Base-by-base conservation (phyloP, 768 basidiomycete genomes). In the Candolleomyces eurysporus region DNA sequence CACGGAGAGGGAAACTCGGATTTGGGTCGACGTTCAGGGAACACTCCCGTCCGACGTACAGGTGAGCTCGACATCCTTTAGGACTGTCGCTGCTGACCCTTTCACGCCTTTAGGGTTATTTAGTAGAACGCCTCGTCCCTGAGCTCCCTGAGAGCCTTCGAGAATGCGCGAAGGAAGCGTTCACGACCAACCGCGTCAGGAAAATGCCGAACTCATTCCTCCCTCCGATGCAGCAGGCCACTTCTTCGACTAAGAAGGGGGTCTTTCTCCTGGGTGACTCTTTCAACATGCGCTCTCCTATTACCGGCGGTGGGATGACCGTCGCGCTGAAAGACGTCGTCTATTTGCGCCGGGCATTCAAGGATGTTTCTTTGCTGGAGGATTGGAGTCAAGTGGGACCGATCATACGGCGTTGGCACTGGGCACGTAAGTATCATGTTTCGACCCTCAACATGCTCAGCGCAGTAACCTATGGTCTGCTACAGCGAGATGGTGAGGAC, bases 211-310 rank as follows among this genome's bases (percentile, higher is more conserved):
- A 98, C 72, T 91, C 92, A 0, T 97, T 92, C 79, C 82, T 99
- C 2, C 92, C 97, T 0, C 76, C 95, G 0, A 79, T 88, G 2
- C 78, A 86, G 62, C 96, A 96, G 69, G 79, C 78, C 17, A 63
- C 67, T 22, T 62, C 71, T 0, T 76, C 79, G 11, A 74, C 75
- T 14, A 89, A 85, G 64, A 81, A 86, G 51, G 92, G 93, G 22
- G 86, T 86, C 10, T 76, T 99, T 61, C 85, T 98, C 63, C 79
- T 97, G 36, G 97, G 97, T 1, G 97, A 98, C 71, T 87, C 96
- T 2, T 96, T 94, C 90, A 99, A 98, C 72, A 98, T 98, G 96
- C 91, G 97, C 0, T 97, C 98, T 73, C 97, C 97, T 1, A 82
- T 99, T 21, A 99, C 97, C 0, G 97, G 97, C 4, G 94, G 94